These are phyloP conservation scores for Seiridium cupressi DNA, from an alignment of 2,329 filamentous ascomycete species.

Conservation along the genomic window DNA sequence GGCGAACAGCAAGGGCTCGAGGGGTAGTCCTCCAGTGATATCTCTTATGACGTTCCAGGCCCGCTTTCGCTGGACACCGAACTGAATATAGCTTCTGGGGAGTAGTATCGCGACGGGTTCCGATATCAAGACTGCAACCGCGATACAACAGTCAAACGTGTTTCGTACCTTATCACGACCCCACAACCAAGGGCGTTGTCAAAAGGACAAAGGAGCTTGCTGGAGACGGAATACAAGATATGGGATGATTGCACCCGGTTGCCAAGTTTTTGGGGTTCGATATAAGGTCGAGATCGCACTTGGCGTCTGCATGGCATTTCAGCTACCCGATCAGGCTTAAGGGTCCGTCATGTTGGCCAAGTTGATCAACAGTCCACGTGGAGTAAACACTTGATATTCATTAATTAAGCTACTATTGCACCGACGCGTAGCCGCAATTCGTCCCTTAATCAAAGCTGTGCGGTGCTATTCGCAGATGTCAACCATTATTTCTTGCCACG, in stretches of 20 bases:
- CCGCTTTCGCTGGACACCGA: not conserved
- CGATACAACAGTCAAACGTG: not conserved
- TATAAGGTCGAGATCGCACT: not conserved
- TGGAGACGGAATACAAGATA: not conserved
- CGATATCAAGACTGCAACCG: not conserved
- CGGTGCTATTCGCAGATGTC: conserved; percentile 3
- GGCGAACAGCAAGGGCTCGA: too few species aligned
- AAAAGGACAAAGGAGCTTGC: conserved; percentile 1
- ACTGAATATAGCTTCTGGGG: not conserved
- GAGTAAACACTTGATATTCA: not conserved
- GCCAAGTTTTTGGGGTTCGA: not conserved
- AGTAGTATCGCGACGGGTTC: not conserved
- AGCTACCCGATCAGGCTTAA: not conserved
- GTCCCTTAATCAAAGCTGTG: conserved; percentile 4
- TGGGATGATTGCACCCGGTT: not conserved
- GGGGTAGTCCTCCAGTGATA: too few species aligned
- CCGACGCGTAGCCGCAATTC: not conserved
- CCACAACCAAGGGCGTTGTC: not conserved
- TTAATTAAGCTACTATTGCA: not conserved
- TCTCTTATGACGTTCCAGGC: too few species aligned
- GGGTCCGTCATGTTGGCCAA: not conserved
- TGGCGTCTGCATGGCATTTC: not conserved
- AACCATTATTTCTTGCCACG: not conserved
- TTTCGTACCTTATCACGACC: not conserved
- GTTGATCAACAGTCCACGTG: conserved; percentile 1